These are phyloP conservation scores for Naegleria fowleri DNA, from an alignment of 208 protist species.

Conservation along the genomic window DNA sequence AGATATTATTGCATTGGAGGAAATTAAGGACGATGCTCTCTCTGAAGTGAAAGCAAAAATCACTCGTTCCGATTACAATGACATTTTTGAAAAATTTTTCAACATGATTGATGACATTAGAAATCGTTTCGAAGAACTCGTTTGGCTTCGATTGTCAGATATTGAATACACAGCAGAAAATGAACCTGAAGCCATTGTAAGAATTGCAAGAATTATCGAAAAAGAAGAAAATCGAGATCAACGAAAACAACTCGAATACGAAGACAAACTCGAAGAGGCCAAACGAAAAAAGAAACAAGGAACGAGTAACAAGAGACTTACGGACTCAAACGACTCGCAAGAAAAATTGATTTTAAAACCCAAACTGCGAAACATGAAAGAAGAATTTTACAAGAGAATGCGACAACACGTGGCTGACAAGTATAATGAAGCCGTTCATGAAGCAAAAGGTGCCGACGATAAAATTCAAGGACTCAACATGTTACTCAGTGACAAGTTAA, in stretches of 20 bases:
- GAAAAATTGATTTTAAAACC: not conserved
- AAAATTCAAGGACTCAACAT: not conserved
- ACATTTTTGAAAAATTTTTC: conserved; percentile 14
- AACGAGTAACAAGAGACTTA: not conserved
- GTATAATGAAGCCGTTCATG: not conserved
- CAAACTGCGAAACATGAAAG: not conserved
- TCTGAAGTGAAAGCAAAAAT: not conserved
- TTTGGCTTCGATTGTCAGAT: not conserved
- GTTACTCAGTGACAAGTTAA: not conserved
- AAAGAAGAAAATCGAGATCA: conserved; percentile 1
- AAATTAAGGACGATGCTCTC: not conserved
- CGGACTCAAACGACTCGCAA: not conserved
- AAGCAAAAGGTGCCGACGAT: not conserved
- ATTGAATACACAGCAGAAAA: not conserved
- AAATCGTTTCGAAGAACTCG: not conserved
- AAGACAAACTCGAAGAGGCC: not conserved
- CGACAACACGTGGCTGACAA: not conserved
- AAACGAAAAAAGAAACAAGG: not conserved
- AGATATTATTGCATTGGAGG: not conserved
- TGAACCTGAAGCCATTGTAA: not conserved
- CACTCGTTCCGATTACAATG: not conserved
- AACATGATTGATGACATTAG: conserved; percentile 13
- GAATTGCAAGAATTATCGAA: conserved; percentile 15
- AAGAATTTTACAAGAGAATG: not conserved
- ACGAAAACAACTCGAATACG: not conserved